Conservation (phyloP, 495 filamentous ascomycete species). For the Astrothelium subdiscretum region DNA sequence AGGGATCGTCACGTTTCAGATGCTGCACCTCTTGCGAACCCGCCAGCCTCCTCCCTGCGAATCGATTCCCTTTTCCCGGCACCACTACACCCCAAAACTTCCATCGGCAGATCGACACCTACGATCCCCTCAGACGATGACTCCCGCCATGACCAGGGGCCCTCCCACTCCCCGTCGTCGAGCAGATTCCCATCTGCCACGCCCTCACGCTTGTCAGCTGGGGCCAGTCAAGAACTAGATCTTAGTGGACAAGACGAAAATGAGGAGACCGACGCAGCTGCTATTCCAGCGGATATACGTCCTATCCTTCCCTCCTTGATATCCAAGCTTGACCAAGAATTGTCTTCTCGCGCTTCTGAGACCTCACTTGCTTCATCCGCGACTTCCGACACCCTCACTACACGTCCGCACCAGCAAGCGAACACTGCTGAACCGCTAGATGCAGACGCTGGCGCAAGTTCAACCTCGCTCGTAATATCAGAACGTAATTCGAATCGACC, state of each 20-base stretch:
- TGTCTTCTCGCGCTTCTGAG: conserved; percentile 13
- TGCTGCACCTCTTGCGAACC: neutral
- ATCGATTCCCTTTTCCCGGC: conserved; percentile 17
- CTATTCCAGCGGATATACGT: conserved; percentile 11
- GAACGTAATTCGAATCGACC: conserved; percentile 10
- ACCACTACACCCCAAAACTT: conserved; percentile 15
- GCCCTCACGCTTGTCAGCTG: neutral
- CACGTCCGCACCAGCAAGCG: neutral
- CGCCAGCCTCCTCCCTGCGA: neutral
- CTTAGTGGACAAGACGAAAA: neutral
- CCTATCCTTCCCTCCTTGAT: neutral
- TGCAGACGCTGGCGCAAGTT: neutral
- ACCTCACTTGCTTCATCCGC: conserved; percentile 22
- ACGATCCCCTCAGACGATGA: neutral
- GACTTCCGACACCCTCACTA: conserved; percentile 15
- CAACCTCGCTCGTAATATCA: neutral
- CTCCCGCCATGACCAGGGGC: neutral
- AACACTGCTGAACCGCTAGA: neutral
- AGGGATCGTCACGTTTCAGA: conserved; percentile 12
- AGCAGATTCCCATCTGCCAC: neutral
- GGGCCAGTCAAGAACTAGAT: neutral
- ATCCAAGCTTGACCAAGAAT: neutral
- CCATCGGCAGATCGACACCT: neutral
- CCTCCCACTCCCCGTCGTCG: neutral
- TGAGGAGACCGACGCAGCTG: conserved; percentile 6